Conservation (phyloP, 2,329 filamentous ascomycete species). For the Myriosclerotinia scirpicola region DNA sequence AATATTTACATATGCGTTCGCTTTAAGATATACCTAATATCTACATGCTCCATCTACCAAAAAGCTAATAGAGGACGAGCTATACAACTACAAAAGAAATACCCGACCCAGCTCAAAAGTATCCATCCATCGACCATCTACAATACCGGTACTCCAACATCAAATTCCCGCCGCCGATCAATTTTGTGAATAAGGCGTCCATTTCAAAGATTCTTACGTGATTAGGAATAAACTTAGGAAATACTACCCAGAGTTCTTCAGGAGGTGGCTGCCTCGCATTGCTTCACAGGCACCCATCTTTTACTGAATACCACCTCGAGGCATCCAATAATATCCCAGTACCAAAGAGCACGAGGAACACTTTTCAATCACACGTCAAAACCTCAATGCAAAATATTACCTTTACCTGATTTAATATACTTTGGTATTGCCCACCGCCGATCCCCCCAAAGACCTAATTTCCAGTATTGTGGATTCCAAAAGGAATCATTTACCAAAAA, state of each 20-base stretch:
- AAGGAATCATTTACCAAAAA: background rate
- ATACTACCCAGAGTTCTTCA: background rate
- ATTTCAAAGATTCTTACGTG: background rate
- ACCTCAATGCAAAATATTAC: background rate
- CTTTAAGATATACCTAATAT: conserved; percentile 8
- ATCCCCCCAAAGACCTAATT: conserved; percentile 13
- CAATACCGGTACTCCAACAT: background rate
- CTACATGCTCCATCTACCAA: conserved; percentile 1
- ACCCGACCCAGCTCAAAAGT: conserved; percentile 3
- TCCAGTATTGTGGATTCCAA: conserved; percentile 11
- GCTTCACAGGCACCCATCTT: conserved; percentile 15
- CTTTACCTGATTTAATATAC: conserved; percentile 9
- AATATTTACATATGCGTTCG: background rate
- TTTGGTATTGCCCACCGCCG: conserved; percentile 4
- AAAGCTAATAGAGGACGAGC: background rate
- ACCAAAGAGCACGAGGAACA: background rate
- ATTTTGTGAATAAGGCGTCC: no score
- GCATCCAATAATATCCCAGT: conserved; percentile 12
- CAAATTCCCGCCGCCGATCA: background rate
- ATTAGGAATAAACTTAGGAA: background rate
- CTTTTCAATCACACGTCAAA: background rate
- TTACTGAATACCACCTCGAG: conserved; percentile 2
- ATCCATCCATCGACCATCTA: background rate
- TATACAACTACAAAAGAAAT: conserved; percentile 3
- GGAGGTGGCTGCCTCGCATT: conserved; percentile 19